phyloP scores from a whole-genome alignment of 2,329 filamentous ascomycete genomes.

The Xylaria polymorpha region DNA sequence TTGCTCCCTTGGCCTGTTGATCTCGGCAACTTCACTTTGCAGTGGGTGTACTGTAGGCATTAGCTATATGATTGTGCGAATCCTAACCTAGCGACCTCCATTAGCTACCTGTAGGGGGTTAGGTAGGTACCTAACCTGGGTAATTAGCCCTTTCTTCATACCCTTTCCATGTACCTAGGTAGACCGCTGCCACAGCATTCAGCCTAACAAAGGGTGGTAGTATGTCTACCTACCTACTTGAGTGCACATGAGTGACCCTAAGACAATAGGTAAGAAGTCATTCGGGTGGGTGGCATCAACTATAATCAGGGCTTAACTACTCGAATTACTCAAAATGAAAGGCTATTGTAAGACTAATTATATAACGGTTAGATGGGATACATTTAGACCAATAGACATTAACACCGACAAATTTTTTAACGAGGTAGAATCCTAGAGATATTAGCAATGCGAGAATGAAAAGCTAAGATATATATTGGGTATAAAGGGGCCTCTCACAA shows the following conservation, averaged over 20 bases:
- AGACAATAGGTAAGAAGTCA: neutral
- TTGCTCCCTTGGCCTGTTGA: neutral
- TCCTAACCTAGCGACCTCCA: neutral
- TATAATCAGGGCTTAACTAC: neutral
- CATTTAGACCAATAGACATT: neutral
- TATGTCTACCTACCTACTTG: neutral
- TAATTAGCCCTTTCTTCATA: neutral
- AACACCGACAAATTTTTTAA: neutral
- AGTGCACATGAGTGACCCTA: neutral
- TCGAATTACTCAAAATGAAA: neutral
- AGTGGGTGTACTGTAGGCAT: neutral
- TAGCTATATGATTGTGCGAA: neutral
- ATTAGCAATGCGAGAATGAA: neutral
- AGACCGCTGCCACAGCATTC: too few species aligned
- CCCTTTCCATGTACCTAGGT: neutral
- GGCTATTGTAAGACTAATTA: too few species aligned
- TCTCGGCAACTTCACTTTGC: neutral
- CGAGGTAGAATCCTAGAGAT: neutral
- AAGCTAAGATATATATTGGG: neutral
- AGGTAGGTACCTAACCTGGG: too few species aligned
- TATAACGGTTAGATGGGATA: neutral
- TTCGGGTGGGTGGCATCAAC: too few species aligned
- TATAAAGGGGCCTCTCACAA: neutral
- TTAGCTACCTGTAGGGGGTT: neutral
- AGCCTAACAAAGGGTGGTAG: neutral